Evolutionary conservation across 1,139 yeast species (phyloP).

Genomic region (Pichia sp.): DNA sequence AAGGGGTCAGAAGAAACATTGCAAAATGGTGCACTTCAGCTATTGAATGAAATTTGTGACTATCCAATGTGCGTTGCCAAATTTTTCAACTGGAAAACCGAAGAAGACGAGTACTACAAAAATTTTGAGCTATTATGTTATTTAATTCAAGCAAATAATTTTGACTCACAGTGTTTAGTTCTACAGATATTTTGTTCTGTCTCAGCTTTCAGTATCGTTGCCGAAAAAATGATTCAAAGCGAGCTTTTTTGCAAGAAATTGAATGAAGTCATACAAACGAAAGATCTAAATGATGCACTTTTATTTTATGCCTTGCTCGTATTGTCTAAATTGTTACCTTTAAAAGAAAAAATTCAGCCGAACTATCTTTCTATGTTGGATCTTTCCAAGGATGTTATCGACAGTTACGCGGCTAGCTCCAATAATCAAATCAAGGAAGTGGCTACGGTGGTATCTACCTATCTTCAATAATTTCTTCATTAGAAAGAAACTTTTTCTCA

Average conservation of each 20-base stretch:
- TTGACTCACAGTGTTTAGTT: constrained; percentile 8
- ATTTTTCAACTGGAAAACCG: constrained; percentile 36
- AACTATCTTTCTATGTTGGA: background rate
- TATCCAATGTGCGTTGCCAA: constrained; percentile 42
- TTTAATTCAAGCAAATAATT: constrained; percentile 7
- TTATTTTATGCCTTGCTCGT: constrained; percentile 6
- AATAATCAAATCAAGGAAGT: constrained; percentile 6
- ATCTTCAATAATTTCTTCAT: background rate
- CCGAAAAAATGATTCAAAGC: constrained; percentile 29
- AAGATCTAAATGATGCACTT: constrained; percentile 24
- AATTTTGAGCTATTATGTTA: constrained; percentile 29
- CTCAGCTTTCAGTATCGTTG: constrained; percentile 36
- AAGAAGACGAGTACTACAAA: constrained; percentile 19
- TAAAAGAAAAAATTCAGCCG: background rate
- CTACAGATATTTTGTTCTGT: constrained; percentile 8
- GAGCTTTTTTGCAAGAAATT: constrained; percentile 28
- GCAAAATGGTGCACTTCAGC: constrained; percentile 42
- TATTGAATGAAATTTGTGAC: constrained; percentile 39
- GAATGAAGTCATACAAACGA: constrained; percentile 29
- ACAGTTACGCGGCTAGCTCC: background rate
- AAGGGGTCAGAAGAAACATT: constrained; percentile 31
- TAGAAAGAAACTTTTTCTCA: constrained; percentile 15
- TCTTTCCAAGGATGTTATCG: constrained; percentile 2
- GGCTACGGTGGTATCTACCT: background rate
- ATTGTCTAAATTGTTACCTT: constrained; percentile 2